Base-by-base conservation (phyloP, 164 flowering plant genomes). In the Platanus orientalis region DNA sequence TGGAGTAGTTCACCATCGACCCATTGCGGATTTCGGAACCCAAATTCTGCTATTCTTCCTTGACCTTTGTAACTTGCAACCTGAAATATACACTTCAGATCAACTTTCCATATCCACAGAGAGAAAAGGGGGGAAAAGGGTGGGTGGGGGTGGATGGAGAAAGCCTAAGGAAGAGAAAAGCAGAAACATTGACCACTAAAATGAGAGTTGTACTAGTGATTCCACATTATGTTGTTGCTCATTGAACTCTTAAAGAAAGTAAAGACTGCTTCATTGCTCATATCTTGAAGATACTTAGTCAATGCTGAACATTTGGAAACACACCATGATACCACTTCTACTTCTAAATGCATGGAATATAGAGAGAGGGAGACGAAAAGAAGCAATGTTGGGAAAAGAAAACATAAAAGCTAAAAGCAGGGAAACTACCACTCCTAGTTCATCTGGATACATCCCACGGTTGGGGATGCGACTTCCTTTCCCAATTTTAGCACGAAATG, bases 1-100 rank as follows among this genome's bases (percentile, higher is more conserved):
- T 83, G 95, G 29, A 94, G 89, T 70, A 94, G 92, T 78, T 94
- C 96, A 21, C 99, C 99, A 34, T 84, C 92, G 57, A 89, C 97
- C 99, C 97, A 94, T 65, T 75, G 74, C 24, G 99, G 89, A 68
- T 88, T 86, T 57, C 48, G 42, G 73, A 85, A 89, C 47, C 96
- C 99, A 62, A 82, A 79, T 50, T 91, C 96, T 25, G 96, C 97
- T 78, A 84, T 84, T 71, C 96, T 86, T 75, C 99, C 99, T 75
- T 86, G 92, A 40, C 99, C 99, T 71, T 81, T 86, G 78, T 85
- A 91, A 74, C 96, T 86, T 39, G 92, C 80, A 75, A 85, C 75
- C 99, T 94, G 78, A 30, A 80, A 48, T 28, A 70, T 68, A 7
- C 44, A 25, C 20, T 45, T 20, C 7, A 62, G 26, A 49, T 64